Base-by-base conservation (phyloP, 2,329 filamentous ascomycete genomes). In the Hypoxylon sp. region DNA sequence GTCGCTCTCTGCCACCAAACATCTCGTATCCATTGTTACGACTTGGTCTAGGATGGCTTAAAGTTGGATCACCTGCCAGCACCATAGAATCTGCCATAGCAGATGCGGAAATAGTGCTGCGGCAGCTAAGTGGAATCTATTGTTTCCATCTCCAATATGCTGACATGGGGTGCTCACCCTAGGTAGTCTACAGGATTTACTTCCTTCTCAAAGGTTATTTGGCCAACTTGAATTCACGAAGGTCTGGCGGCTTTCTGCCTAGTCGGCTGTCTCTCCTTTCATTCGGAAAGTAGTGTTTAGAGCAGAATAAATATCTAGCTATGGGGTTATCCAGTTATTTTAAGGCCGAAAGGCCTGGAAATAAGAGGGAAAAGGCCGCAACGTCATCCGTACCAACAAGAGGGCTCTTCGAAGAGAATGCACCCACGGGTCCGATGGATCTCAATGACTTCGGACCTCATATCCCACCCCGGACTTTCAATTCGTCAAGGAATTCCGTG, bases 311-410 rank as follows among this genome's bases (percentile, higher is more conserved):
- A 14, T 6, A 25, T 74, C 79, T 63, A 46, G 59, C 45, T 25
- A 91, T 91, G 89, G 89, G 88, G 65, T 74, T 91, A 67, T 83
- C 82, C 53, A 86, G 79, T 75, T 91, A 91, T 74, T 90, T 91
- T 82, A 89, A 87, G 80, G 81, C 85, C 48, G 82, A 82, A 60
- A 82, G 83, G 81, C 79, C 80, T 17, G 76, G 77, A 52, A 63
- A 75, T 5, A 75, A 73, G 48, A 72, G 73, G 61, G 73, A 73
- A 51, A 63, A 75, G 4, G 49, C 70, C 1, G 56, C 68, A n/a
- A 38, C 69, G 50, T 50, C 70, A 53, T 53, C 73, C 53, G 30
- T 75, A 70, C 34, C 77, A 67, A 66, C 75, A 62, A 53, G 75
- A 67, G 55, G 72, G 43, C 17, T 55, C 0, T 68, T 73, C 5